A percentile compares a stretch with the other conserved stretches of the same genome.
Conservation (phyloP, 495 filamentous ascomycete species). For the Neurospora sp. region DNA sequence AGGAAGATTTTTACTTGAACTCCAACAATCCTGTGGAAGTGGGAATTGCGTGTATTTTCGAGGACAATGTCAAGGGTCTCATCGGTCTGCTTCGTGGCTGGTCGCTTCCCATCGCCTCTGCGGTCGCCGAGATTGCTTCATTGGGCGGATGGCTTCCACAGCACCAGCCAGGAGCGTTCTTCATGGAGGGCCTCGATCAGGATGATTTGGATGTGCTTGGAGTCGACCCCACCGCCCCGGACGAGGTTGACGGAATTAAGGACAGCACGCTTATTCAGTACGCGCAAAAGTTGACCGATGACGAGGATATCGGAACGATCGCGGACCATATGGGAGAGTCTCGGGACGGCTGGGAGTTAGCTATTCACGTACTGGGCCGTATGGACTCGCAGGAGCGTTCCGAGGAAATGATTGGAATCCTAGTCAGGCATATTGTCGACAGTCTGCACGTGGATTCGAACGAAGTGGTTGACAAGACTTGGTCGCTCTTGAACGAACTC, state of each 20-base stretch:
- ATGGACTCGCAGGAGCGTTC: constrained; percentile 56
- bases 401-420: constrained; percentile 50
- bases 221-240: constrained; percentile 32
- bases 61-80: constrained; percentile 63
- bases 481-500: constrained; percentile 57
- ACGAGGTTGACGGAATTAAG: constrained; percentile 44
- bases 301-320: constrained; percentile 25
- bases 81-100: constrained; percentile 63
- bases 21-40: constrained; percentile 63
- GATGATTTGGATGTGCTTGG: constrained; percentile 47
- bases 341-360: constrained; percentile 77
- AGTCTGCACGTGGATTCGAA: constrained; percentile 53
- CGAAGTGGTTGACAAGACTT: constrained; percentile 63
- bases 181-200: constrained; percentile 36
- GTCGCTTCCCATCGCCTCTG: constrained; percentile 65
- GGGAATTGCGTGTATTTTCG: constrained; percentile 66
- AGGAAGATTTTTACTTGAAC: constrained; percentile 56
- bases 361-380: constrained; percentile 64
- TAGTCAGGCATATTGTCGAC: constrained; percentile 49
- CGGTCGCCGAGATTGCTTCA: constrained; percentile 69
- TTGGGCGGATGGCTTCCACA: constrained; percentile 64
- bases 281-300: constrained; percentile 46
- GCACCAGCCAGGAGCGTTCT: constrained; percentile 27
- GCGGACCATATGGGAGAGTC: constrained; percentile 23
- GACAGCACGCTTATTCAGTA: constrained; percentile 69